Percentiles rank a stretch among this genome's conserved stretches.
Evolutionary conservation across 768 basidiomycete genomes (phyloP).

Genomic region (Auricularia heimuer): DNA sequence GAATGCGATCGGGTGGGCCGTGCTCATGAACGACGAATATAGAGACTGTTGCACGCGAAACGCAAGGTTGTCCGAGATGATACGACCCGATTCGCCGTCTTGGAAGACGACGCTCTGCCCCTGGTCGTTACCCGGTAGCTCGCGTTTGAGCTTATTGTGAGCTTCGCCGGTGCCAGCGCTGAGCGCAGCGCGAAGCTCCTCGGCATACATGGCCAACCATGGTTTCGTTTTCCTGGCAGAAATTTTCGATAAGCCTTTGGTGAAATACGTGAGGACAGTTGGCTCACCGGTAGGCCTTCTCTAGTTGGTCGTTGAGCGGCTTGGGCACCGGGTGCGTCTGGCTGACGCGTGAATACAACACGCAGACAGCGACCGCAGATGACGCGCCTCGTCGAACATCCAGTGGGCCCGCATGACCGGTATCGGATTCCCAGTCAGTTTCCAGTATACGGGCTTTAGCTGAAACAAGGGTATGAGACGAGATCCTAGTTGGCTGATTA

Average conservation of each 20-base stretch:
- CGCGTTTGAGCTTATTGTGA: constrained; percentile 29
- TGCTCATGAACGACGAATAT: constrained; percentile 2
- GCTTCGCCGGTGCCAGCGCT: constrained; percentile 22
- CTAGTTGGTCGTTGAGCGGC: constrained; percentile 26
- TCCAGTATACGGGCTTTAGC: constrained; percentile 32
- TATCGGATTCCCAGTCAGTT: constrained; percentile 25
- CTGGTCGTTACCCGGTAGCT: constrained; percentile 11
- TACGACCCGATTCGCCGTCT: constrained; percentile 24
- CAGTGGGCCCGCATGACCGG: constrained; percentile 28
- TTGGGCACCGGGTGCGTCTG: constrained; percentile 27
- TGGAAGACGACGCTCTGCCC: constrained; percentile 27
- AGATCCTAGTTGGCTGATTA: background rate
- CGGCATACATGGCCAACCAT: constrained; percentile 27
- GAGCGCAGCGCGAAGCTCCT: constrained; percentile 28
- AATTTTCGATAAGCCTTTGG: background rate
- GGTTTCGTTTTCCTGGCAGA: constrained; percentile 23
- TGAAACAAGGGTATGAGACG: constrained; percentile 1
- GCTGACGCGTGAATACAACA: background rate
- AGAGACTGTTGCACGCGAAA: constrained; percentile 6
- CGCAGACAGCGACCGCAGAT: background rate
- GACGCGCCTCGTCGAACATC: constrained; percentile 27
- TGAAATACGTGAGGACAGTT: background rate
- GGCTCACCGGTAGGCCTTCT: constrained; percentile 25
- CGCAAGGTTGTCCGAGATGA: constrained; percentile 6
- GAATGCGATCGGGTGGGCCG: constrained; percentile 11